Conservation (phyloP, 805 yeast species). For the Ogataea paradorogensis region DNA sequence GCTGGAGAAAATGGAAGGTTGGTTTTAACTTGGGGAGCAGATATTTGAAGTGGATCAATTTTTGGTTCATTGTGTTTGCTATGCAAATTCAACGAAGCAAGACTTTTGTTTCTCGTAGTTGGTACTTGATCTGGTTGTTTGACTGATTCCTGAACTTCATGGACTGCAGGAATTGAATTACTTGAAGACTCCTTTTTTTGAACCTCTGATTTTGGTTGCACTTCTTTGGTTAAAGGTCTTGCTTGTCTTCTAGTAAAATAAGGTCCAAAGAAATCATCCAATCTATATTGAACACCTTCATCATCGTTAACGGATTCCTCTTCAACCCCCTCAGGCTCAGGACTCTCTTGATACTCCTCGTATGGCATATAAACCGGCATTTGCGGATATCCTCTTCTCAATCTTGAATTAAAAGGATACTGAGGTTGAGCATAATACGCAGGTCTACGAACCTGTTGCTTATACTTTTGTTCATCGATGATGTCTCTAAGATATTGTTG, state of each 20-base stretch:
- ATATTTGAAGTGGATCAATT: constrained; percentile 42
- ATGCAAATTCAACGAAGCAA: constrained; percentile 20
- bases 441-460: constrained; percentile 8
- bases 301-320: constrained; percentile 6
- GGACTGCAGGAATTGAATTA: not conserved
- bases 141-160: not conserved
- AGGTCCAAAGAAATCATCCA: constrained; percentile 17
- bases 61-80: constrained; percentile 16
- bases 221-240: constrained; percentile 8
- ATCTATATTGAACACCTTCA: constrained; percentile 16
- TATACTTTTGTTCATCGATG: constrained; percentile 12
- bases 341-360: constrained; percentile 6
- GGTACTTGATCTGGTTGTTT: constrained; percentile 6
- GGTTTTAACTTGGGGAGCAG: constrained; percentile 41
- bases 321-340: constrained; percentile 9
- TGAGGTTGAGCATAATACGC: constrained; percentile 6
- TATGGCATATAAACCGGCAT: constrained; percentile 4
- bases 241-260: constrained; percentile 16
- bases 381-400: constrained; percentile 5
- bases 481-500: constrained; percentile 20
- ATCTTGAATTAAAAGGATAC: not conserved
- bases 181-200: not conserved
- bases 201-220: not conserved
- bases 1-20: constrained; percentile 55
- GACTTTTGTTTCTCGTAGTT: constrained; percentile 14